Base-by-base conservation (phyloP, 2,329 filamentous ascomycete genomes). In the Beauveria bassiana region DNA sequence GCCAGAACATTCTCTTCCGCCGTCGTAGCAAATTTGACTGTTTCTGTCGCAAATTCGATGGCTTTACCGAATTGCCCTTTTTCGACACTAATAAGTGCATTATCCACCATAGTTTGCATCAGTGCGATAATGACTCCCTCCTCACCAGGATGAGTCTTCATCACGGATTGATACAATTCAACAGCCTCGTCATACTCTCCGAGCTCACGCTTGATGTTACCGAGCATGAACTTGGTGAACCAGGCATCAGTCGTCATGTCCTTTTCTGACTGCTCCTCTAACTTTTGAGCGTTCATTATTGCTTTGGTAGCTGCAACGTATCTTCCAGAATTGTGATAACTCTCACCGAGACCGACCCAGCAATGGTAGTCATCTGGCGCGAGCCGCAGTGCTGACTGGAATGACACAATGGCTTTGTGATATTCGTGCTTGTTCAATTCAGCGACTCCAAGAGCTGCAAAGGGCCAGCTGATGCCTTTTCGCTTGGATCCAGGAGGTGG, bases 181-280 rank as follows among this genome's bases (percentile, higher is more conserved):
- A 96, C 89, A 0, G 95, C 90, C 60, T 90, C 86, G 63, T 96
- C 89, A 68, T 88, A 96, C 47, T 96, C 88, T n/a, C 91, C 92
- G 53, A 98, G 81, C 70, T 98, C 93, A 59, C 93, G 86, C 72
- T 92, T 91, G 60, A 99, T 90, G 69, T 99, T 98, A 46, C 91
- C 93, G 63, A 98, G 84, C 88, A 99, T 96, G 73, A 97, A 97
- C 70, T 91, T 91, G 8, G 93, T 93, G 72, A 97, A 99, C 95
- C 95, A 99, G 10, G 85, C 89, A 66, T 96, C 89, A 0, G 83
- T 86, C 2, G 74, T 71, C 0, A 71, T 82, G 73, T 69, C 81
- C 70, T n/a, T 79, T 73, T 70, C 66, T 0, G 82, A 73, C 1
- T 81, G 79, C 31, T 84, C 79, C 64, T 93, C 90, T 5, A 96